Percentiles rank a stretch among this genome's conserved stretches.
Conservation (phyloP, 192 early-diverging fungal species). For the Coemansia nantahalensis region DNA sequence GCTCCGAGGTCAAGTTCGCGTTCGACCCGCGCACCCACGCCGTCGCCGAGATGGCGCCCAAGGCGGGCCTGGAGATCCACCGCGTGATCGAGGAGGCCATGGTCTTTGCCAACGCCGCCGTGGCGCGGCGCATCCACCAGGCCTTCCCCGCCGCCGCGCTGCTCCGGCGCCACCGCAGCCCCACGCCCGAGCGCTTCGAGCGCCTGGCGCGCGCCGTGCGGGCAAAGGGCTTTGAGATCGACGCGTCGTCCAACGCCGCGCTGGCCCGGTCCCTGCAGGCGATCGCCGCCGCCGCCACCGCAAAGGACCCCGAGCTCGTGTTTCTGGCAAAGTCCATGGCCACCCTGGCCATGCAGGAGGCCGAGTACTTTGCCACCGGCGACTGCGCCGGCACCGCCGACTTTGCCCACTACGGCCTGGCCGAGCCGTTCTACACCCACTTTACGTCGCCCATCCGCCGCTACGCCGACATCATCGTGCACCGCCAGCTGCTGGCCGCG, state of each 20-base stretch:
- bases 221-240: conserved; percentile 59
- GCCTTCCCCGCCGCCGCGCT: conserved; percentile 58
- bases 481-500: conserved; percentile 63
- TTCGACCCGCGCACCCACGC: conserved; percentile 56
- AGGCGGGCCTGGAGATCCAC: conserved; percentile 66
- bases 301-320: conserved; percentile 55
- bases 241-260: conserved; percentile 62
- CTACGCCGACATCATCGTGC: conserved; percentile 79
- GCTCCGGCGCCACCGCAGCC: conserved; percentile 67
- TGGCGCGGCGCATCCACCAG: conserved; percentile 60
- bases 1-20: conserved; percentile 73
- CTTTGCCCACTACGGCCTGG: conserved; percentile 72
- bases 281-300: conserved; percentile 37
- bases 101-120: conserved; percentile 72
- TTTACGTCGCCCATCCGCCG: conserved; percentile 80
- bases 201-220: conserved; percentile 57
- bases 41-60: conserved; percentile 66
- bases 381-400: conserved; percentile 26
- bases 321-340: conserved; percentile 71
- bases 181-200: conserved; percentile 60
- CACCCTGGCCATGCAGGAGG: conserved; percentile 72
- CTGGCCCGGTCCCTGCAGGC: conserved; percentile 59
- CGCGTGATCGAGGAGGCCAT: conserved; percentile 77
- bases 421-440: conserved; percentile 75
- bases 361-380: conserved; percentile 68